Conservation (phyloP, 2,329 filamentous ascomycete genomes). For the Fusarium sp. region DNA sequence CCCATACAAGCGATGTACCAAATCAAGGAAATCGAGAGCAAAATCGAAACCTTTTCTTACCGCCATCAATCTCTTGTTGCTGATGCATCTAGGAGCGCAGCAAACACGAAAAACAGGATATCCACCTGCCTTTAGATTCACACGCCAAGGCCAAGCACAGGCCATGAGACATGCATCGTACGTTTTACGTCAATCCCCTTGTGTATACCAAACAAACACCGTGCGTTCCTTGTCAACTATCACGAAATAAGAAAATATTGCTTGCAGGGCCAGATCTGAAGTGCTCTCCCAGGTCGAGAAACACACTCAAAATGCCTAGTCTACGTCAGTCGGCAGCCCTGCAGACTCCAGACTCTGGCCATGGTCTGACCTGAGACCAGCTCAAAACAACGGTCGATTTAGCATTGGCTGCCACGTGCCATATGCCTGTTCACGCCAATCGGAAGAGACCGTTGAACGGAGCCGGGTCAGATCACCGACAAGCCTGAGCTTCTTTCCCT, state of each 20-base stretch:
- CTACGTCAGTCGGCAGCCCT: conserved; percentile 31
- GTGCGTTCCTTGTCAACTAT: conserved; percentile 15
- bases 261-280: conserved; percentile 20
- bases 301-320: conserved; percentile 12
- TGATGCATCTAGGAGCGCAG: not conserved
- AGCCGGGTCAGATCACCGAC: conserved; percentile 14
- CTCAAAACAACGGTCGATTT: conserved; percentile 45
- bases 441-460: conserved; percentile 24
- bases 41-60: conserved; percentile 7
- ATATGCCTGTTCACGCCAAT: conserved; percentile 42
- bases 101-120: conserved; percentile 18
- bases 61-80: conserved; percentile 14
- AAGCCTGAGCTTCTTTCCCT: conserved; percentile 20
- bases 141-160: conserved; percentile 27
- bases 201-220: conserved; percentile 5
- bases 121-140: conserved; percentile 24
- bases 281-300: conserved; percentile 7
- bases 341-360: conserved; percentile 16
- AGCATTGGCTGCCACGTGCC: conserved; percentile 47
- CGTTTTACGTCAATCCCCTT: conserved; percentile 20
- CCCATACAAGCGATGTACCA: not conserved
- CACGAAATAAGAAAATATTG: conserved; percentile 20
- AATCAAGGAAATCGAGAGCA: not conserved
- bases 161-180: conserved; percentile 8
- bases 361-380: conserved; percentile 48